Base-by-base conservation (phyloP, 805 yeast species). In the Saccharomycopsis malanga region DNA sequence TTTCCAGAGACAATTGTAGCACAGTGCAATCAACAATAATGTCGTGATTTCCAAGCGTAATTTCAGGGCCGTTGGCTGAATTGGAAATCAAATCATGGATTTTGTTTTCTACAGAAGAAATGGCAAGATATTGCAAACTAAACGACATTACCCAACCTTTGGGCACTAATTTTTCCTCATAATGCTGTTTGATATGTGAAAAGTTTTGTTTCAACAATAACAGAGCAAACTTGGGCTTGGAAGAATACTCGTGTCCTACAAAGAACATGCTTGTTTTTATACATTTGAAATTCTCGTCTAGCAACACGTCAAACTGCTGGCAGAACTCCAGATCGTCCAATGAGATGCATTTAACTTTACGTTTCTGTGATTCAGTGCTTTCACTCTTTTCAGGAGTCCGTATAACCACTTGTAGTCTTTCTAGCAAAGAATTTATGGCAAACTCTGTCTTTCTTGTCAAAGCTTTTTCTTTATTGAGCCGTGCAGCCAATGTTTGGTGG, bases 111-210 rank as follows among this genome's bases (percentile, higher is more conserved):
- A 37, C 32, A 4, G 24, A 20, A 9, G 42, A 37, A 6, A 47
- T n/a, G 10, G 37, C 40, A 12, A 47, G 15, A 30, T 29, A 47
- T 44, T 47, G 51, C 7, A 42, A 15, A 30, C 36, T 38, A 23
- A 47, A 43, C 20, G n/a, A n/a, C n/a, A n/a, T n/a, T n/a, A n/a
- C n/a, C 51, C 51, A 47, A 18, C 47, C 47, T 4, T 47, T 20
- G 18, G 46, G 44, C 22, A 29, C 21, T n/a, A 47, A n/a, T 30
- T 25, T 43, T 18, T 36, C 39, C 18, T 27, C 5, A 27, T 25
- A 39, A 15, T 35, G 10, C 17, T 21, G 15, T 24, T 32, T 35
- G 9, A 42, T 24, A 30, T 36, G 17, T 9, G 34, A 24, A 23
- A 32, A 44, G 27, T 18, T 44, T 7, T 44, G 18, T 10, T 14